phyloP scores from a whole-genome alignment of 2,329 filamentous ascomycete species.

The Fusarium illudens region DNA sequence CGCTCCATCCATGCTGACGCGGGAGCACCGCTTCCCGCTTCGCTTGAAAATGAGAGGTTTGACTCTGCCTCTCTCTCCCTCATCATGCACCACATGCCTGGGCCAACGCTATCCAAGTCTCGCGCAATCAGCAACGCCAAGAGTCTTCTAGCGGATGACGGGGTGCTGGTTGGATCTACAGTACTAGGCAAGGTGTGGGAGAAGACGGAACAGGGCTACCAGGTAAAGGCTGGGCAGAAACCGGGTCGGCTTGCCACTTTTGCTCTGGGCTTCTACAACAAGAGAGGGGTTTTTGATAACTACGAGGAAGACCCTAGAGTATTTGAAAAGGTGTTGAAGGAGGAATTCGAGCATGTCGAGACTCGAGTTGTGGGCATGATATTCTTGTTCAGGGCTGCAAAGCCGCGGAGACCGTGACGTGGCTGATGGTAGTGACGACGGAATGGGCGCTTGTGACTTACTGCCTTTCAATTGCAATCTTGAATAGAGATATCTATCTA shows the following conservation, averaged over 20 bases:
- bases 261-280: constrained; percentile 8
- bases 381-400: constrained; percentile 17
- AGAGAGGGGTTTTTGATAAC: constrained; percentile 8
- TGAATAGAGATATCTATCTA: background rate
- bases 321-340: background rate
- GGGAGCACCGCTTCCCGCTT: background rate
- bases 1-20: constrained; percentile 1
- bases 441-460: background rate
- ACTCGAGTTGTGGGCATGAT: constrained; percentile 11
- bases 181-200: constrained; percentile 13
- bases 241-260: background rate
- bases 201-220: background rate
- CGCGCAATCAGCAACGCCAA: constrained; percentile 4
- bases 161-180: constrained; percentile 9
- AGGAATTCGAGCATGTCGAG: constrained; percentile 12
- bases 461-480: background rate
- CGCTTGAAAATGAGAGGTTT: background rate
- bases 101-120: constrained; percentile 3
- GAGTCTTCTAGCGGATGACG: background rate
- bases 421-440: background rate
- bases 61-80: constrained; percentile 10
- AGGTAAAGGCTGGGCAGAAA: background rate
- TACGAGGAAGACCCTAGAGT: constrained; percentile 10
- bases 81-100: constrained; percentile 10
- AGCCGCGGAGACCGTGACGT: background rate